Percentiles rank a stretch among this genome's conserved stretches.
These are phyloP conservation scores for Boletellus ananiceps DNA, from an alignment of 768 basidiomycete genomes.

Conservation along the genomic window DNA sequence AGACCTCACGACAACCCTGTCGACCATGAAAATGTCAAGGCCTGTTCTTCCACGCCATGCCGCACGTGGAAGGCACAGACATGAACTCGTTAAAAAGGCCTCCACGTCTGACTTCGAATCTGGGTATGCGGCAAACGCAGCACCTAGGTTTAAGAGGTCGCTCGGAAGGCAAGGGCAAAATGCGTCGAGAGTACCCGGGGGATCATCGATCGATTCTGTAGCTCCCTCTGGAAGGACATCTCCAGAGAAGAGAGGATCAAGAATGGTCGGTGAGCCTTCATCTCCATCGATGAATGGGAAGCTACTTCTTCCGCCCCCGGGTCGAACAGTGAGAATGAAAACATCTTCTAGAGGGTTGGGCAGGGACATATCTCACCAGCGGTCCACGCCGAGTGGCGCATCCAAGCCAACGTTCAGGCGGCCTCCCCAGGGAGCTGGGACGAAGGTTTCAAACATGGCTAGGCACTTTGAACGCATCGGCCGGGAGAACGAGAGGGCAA, in stretches of 20 bases:
- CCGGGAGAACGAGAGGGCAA: slow-evolving; percentile 69
- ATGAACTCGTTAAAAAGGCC: slow-evolving; percentile 45
- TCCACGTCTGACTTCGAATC: slow-evolving; percentile 86
- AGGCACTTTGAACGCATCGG: slow-evolving; percentile 86
- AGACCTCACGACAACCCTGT: slow-evolving; percentile 32
- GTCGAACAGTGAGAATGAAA: slow-evolving; percentile 38
- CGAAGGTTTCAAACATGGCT: slow-evolving; percentile 82
- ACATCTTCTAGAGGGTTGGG: slow-evolving; percentile 28
- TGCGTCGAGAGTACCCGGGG: slow-evolving; percentile 48
- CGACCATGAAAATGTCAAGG: slow-evolving; percentile 17
- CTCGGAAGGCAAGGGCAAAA: slow-evolving; percentile 33
- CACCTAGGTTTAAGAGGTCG: slow-evolving; percentile 63
- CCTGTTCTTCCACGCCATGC: slow-evolving; percentile 33
- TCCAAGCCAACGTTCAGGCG: slow-evolving; percentile 56
- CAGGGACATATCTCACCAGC: slow-evolving; percentile 39
- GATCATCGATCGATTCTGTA: slow-evolving; percentile 49
- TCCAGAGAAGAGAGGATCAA: slow-evolving; percentile 60
- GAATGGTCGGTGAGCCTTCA: slow-evolving; percentile 34
- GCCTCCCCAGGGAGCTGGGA: slow-evolving; percentile 44
- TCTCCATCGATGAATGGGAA: slow-evolving; percentile 24
- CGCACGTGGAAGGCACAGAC: slow-evolving; percentile 45
- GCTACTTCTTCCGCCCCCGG: slow-evolving; percentile 25
- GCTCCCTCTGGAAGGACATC: slow-evolving; percentile 62
- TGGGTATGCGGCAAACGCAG: slow-evolving; percentile 90
- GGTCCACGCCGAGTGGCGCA: slow-evolving; percentile 35